Evolutionary conservation across 202 grass and related monocot species (phyloP).

Genomic region (Setaria viridis): DNA sequence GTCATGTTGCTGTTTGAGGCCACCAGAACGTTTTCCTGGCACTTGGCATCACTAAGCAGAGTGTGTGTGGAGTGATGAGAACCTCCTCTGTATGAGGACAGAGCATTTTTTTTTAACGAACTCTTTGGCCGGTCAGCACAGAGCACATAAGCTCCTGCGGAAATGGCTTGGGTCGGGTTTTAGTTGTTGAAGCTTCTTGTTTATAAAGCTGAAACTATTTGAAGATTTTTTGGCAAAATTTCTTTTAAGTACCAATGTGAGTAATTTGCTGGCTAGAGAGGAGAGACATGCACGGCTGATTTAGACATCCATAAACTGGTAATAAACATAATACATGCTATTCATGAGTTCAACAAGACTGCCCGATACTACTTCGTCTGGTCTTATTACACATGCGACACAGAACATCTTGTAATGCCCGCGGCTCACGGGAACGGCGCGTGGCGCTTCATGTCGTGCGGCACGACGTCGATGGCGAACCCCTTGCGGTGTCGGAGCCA

Average conservation of each 20-base stretch:
- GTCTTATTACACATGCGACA: background rate
- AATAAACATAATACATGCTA: background rate
- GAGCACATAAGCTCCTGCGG: no score
- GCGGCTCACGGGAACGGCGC: constrained; percentile 51
- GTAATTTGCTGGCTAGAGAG: no score
- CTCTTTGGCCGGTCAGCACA: no score
- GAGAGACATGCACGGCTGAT: no score
- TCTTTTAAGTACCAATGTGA: no score
- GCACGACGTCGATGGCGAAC: constrained; percentile 67
- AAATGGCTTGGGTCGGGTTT: no score
- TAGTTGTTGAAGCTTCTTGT: no score
- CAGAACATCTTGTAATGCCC: background rate
- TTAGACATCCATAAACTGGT: background rate
- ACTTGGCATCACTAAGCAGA: background rate
- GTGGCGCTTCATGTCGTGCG: constrained; percentile 67
- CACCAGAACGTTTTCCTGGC: background rate
- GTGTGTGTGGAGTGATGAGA: no score
- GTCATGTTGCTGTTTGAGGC: background rate
- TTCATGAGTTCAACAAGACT: background rate
- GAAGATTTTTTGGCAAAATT: no score
- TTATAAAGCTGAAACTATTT: no score
- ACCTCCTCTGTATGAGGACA: no score
- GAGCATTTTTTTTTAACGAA: no score
- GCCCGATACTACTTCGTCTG: background rate
- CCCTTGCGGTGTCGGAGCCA: constrained; percentile 78